Evolutionary conservation across 139 green algal genomes (phyloP).

Genomic region (Closterium sp.): DNA sequence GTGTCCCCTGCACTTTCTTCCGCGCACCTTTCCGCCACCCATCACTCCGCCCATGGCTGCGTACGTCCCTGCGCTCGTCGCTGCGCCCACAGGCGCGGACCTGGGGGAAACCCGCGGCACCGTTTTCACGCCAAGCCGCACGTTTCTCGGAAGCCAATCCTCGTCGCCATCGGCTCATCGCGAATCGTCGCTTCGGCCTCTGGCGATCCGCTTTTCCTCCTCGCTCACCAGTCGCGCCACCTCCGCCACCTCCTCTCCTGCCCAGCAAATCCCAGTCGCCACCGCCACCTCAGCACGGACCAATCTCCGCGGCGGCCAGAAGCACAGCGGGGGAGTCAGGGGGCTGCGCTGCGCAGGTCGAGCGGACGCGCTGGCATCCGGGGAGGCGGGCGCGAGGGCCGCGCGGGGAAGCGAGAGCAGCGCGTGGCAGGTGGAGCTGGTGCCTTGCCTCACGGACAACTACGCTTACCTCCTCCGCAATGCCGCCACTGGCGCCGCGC

Average conservation of each 20-base stretch:
- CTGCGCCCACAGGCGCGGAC: background rate
- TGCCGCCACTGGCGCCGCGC: conserved; percentile 11
- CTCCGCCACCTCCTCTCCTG: background rate
- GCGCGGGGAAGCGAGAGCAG: background rate
- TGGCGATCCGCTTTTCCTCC: background rate
- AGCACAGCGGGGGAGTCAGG: background rate
- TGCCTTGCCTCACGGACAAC: conserved; percentile 60
- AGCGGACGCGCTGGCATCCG: background rate
- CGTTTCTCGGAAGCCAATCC: no score
- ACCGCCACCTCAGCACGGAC: background rate
- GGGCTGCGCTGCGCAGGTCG: background rate
- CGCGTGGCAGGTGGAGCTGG: conserved; percentile 7
- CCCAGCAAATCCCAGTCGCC: background rate
- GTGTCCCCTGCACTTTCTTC: background rate
- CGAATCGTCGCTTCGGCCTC: no score
- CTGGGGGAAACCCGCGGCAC: no score
- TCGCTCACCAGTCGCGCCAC: background rate
- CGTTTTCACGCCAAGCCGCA: no score
- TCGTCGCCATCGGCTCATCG: no score
- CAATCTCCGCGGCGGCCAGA: background rate
- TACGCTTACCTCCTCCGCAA: conserved; percentile 61
- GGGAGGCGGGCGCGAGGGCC: background rate
- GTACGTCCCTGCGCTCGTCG: background rate
- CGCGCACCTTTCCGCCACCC: background rate
- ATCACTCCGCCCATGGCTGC: no score